Conservation (phyloP, 129 eudicot genomes). For the Saussurea involucrata region DNA sequence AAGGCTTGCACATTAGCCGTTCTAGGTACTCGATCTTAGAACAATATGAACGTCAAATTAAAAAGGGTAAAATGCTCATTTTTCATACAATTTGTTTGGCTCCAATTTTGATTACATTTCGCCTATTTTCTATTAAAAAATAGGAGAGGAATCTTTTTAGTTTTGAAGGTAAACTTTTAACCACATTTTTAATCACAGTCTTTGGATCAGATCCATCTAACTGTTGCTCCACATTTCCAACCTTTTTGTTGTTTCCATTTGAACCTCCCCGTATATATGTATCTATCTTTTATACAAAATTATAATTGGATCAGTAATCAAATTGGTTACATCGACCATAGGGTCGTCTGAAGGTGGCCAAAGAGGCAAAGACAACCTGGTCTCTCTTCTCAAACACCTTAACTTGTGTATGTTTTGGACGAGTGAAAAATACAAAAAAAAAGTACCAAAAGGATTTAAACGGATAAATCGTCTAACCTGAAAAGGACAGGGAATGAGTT, state of each 20-base stretch:
- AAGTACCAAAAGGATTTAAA: neutral
- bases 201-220: neutral
- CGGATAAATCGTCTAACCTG: constrained; percentile 48
- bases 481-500: constrained; percentile 65
- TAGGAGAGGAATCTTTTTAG: neutral
- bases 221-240: neutral
- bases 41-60: too few relatives aligned
- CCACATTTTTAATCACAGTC: neutral
- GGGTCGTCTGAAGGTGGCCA: neutral
- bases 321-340: neutral
- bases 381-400: neutral
- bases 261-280: neutral
- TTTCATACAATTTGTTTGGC: too few relatives aligned
- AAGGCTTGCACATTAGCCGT: too few relatives aligned
- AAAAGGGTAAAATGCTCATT: too few relatives aligned
- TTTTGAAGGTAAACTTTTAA: too few relatives aligned
- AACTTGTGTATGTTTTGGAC: neutral
- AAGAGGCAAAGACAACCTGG: neutral
- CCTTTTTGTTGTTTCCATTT: neutral
- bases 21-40: too few relatives aligned
- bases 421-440: neutral
- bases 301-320: neutral
- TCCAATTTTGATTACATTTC: too few relatives aligned
- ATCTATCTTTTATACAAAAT: neutral
- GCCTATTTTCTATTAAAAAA: too few relatives aligned